Evolutionary conservation across 768 basidiomycete genomes (phyloP), one percentile per base, ranked within the genome.

Genomic region (Pleurotus cornucopiae): DNA sequence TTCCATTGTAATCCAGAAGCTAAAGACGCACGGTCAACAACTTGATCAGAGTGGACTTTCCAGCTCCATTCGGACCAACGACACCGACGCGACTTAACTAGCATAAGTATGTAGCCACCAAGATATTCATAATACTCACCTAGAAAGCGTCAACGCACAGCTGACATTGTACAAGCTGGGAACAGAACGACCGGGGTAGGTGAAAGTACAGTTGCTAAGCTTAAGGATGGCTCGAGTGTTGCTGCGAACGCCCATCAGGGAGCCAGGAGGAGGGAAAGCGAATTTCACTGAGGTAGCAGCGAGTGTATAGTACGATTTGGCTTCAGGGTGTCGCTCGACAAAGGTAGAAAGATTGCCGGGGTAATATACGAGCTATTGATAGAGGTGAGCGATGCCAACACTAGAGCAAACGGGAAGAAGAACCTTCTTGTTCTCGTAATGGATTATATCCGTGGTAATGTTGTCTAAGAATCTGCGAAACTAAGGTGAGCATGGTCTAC

Each of bases 161-260:
- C 89, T 94, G 58, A 93, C 93, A 70, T 93, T 84, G 74, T 80
- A 74, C 61, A 98, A 73, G 71, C 90, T 93, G 6, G 95, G 96
- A 56, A 74, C 79, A 46, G 78, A 66, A 58, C 89, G 79, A 46
- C 94, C 92, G 6, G 94, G 92, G 73, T 98, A 98, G 53, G 93
- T 94, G 73, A 89, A 98, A 9, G 94, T 97, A 73, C 93, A 96
- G 65, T 86, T 82, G 38, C 81, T 77, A 71, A 98, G 82, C 76
- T 96, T 98, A 67, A 98, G 79, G 67, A 98, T 98, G 4, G 95
- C 93, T 51, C 95, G 86, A 11, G 95, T 98, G 66, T 89, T 93
- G 69, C 93, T 96, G 60, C 95, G 84, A 57, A 98, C 95, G 54
- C 96, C 95, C 91, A 98, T 94, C 61, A 98, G 81, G 46, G 91